Evolutionary conservation across 345 rosid species (phyloP).

Genomic region (Lepidium aucheri): DNA sequence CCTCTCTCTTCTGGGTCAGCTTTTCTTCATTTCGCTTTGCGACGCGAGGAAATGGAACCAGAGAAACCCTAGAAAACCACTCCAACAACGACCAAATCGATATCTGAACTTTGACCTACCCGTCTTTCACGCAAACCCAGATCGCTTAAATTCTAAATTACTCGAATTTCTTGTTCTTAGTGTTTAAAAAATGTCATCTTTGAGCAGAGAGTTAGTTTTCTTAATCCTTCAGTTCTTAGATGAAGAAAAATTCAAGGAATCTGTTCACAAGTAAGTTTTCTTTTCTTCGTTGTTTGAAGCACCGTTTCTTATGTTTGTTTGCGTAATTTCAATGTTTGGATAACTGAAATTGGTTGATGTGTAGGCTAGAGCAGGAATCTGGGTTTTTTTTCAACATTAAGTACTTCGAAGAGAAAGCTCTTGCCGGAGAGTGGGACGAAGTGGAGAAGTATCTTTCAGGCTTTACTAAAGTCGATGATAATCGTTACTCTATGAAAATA

Average conservation of each 20-base stretch:
- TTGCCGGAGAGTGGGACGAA: constrained; percentile 94
- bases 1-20: constrained; percentile 23
- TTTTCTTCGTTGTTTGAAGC: not conserved
- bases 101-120: not conserved
- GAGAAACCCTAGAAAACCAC: constrained; percentile 30
- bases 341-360: constrained; percentile 1
- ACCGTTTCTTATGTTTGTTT: not conserved
- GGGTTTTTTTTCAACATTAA: constrained; percentile 84
- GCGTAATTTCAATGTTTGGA: not conserved
- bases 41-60: constrained; percentile 16
- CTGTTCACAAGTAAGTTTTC: constrained; percentile 51
- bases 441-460: constrained; percentile 84
- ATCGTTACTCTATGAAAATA: constrained; percentile 56
- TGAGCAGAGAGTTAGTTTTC: constrained; percentile 62
- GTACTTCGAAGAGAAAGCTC: constrained; percentile 83
- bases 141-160: not conserved
- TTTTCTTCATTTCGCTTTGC: constrained; percentile 14
- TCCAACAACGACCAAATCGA: constrained; percentile 20
- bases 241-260: constrained; percentile 35
- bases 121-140: constrained; percentile 4
- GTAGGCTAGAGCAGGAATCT: constrained; percentile 81
- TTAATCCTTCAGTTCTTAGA: constrained; percentile 60
- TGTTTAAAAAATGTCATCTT: constrained; percentile 39
- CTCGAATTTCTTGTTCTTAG: not conserved
- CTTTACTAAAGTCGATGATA: constrained; percentile 89